Conservation (phyloP, 2,329 filamentous ascomycete genomes). For the Beauveria sp. region DNA sequence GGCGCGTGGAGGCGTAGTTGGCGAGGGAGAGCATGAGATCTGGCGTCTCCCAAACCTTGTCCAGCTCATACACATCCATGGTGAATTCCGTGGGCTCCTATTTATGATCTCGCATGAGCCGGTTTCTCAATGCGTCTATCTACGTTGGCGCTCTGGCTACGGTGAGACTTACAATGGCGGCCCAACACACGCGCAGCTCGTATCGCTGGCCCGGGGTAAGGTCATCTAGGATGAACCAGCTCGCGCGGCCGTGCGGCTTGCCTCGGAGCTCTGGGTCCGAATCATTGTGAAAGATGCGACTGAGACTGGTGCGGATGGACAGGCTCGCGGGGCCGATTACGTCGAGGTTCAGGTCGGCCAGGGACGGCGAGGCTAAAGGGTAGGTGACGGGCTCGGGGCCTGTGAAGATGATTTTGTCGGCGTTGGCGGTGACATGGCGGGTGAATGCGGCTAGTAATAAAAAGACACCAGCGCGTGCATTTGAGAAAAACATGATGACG, state of each 20-base stretch:
- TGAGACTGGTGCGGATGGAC: constrained; percentile 55
- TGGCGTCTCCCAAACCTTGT: constrained; percentile 53
- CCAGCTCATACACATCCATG: constrained; percentile 56
- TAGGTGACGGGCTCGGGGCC: constrained; percentile 54
- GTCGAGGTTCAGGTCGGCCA: constrained; percentile 54
- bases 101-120: neutral
- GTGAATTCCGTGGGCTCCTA: constrained; percentile 83
- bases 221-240: constrained; percentile 72
- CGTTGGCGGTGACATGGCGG: constrained; percentile 52
- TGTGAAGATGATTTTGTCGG: constrained; percentile 85
- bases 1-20: constrained; percentile 48
- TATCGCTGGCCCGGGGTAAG: constrained; percentile 70
- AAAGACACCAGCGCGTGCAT: neutral
- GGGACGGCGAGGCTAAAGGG: constrained; percentile 29
- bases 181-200: constrained; percentile 89
- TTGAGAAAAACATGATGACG: neutral
- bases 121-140: neutral
- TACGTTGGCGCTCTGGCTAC: neutral
- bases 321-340: constrained; percentile 51
- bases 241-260: constrained; percentile 48
- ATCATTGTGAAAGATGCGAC: constrained; percentile 58
- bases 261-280: constrained; percentile 17
- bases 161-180: constrained; percentile 65
- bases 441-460: constrained; percentile 13
- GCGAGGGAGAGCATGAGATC: constrained; percentile 58